Percentiles rank a stretch among this genome's conserved stretches.
Evolutionary conservation across 352 stramenopile genomes (phyloP).

Genomic region (Phytophthora rubi): DNA sequence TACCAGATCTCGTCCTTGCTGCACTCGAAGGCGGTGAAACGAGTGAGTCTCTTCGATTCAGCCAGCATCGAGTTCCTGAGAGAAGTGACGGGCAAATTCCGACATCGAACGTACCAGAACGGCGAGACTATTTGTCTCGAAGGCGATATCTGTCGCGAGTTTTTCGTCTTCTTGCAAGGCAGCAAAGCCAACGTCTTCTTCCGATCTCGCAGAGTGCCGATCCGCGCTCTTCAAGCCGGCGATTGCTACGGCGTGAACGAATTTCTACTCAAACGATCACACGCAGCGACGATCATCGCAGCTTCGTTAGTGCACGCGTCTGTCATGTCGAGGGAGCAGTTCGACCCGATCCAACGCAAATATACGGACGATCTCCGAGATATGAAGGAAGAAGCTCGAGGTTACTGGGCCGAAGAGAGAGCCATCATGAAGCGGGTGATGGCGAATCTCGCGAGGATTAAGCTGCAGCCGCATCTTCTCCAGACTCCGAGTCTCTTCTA

Average conservation of each 20-base stretch:
- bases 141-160: conserved; percentile 61
- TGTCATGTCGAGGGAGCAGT: conserved; percentile 58
- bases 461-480: conserved; percentile 56
- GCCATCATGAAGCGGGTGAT: conserved; percentile 35
- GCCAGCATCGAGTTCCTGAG: conserved; percentile 52
- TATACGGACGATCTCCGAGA: conserved; percentile 54
- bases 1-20: conserved; percentile 67
- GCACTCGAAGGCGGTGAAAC: conserved; percentile 61
- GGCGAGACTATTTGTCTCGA: conserved; percentile 60
- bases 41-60: conserved; percentile 57
- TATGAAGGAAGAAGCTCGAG: conserved; percentile 45
- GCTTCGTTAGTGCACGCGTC: conserved; percentile 53
- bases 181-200: conserved; percentile 56
- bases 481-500: conserved; percentile 55
- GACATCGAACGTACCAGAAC: conserved; percentile 56
- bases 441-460: conserved; percentile 45
- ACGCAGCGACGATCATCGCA: conserved; percentile 46
- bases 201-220: conserved; percentile 22
- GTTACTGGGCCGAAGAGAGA: conserved; percentile 46
- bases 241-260: conserved; percentile 65
- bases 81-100: conserved; percentile 67
- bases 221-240: conserved; percentile 52
- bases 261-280: conserved; percentile 57
- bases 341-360: conserved; percentile 58
- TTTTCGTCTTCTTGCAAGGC: conserved; percentile 63